Percentiles rank a stretch among this genome's conserved stretches.
Conservation (phyloP, 2,329 filamentous ascomycete genomes). For the Neonectria coccinea region DNA sequence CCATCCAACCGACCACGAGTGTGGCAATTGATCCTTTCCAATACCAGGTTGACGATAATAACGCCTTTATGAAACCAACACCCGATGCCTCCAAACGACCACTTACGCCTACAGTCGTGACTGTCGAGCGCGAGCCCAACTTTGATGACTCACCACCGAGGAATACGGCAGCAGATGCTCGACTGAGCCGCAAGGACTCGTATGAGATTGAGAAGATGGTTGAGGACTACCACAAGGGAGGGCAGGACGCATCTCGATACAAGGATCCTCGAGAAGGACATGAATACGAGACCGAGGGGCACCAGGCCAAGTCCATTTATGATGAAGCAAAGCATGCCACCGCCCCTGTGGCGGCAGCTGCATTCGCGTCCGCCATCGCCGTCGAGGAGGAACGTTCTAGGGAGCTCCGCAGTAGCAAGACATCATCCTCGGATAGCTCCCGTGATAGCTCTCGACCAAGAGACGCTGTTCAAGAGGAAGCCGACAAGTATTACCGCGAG, state of each 20-base stretch:
- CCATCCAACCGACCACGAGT: conserved; percentile 42
- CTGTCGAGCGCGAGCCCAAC: conserved; percentile 65
- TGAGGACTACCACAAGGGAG: conserved; percentile 46
- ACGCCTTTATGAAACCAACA: conserved; percentile 61
- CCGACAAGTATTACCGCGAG: conserved; percentile 69
- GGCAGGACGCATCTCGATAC: conserved; percentile 32
- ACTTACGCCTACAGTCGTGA: conserved; percentile 63
- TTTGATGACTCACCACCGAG: conserved; percentile 55
- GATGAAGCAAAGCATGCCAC: conserved; percentile 62
- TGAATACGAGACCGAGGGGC: conserved; percentile 54
- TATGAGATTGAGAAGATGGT: conserved; percentile 58
- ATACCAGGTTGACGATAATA: conserved; percentile 66
- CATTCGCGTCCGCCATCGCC: conserved; percentile 60
- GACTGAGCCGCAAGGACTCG: conserved; percentile 63
- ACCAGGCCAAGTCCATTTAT: conserved; percentile 58
- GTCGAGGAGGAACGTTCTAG: conserved; percentile 55
- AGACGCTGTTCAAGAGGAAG: conserved; percentile 67
- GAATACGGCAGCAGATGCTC: conserved; percentile 45
- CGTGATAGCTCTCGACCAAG: conserved; percentile 47
- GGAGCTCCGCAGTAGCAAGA: conserved; percentile 48
- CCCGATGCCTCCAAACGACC: conserved; percentile 55
- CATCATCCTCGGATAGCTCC: conserved; percentile 51
- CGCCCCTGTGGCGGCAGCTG: conserved; percentile 60
- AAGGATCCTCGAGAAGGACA: conserved; percentile 38
- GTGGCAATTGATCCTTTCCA: conserved; percentile 67